These are phyloP conservation scores for Aspergillus sp. DNA, from an alignment of 2,329 filamentous ascomycete species.

Conservation along the genomic window DNA sequence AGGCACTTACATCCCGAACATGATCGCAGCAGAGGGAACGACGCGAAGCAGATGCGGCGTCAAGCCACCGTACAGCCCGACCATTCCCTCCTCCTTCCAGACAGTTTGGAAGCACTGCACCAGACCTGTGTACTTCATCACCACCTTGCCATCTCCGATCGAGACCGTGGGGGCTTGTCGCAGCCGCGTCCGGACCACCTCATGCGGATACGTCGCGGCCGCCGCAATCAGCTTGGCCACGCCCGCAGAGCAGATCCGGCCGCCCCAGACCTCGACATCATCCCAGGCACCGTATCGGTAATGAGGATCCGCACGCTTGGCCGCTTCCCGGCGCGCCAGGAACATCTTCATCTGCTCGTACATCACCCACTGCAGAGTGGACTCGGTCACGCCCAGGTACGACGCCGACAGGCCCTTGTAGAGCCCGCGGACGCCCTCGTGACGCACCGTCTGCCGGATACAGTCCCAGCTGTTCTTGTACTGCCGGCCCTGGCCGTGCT, in stretches of 20 bases:
- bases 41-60: slow-evolving; percentile 35
- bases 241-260: slow-evolving; percentile 63
- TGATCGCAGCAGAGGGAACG: slow-evolving; percentile 37
- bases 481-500: slow-evolving; percentile 26
- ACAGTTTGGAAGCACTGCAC: slow-evolving; percentile 34
- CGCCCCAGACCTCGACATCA: slow-evolving; percentile 21
- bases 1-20: slow-evolving; percentile 38
- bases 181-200: slow-evolving; percentile 36
- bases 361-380: slow-evolving; percentile 34
- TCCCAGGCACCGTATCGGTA: slow-evolving; percentile 70
- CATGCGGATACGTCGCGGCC: slow-evolving; percentile 35
- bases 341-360: slow-evolving; percentile 36
- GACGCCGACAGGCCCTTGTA: slow-evolving; percentile 86
- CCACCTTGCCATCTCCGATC: slow-evolving; percentile 19
- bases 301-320: slow-evolving; percentile 47
- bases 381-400: slow-evolving; percentile 37
- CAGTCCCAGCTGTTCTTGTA: slow-evolving; percentile 66
- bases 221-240: slow-evolving; percentile 34
- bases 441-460: slow-evolving; percentile 68
- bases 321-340: slow-evolving; percentile 16
- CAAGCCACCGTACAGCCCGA: slow-evolving; percentile 34
- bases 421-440: slow-evolving; percentile 82
- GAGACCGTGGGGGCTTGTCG: slow-evolving; percentile 33
- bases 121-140: slow-evolving; percentile 34
- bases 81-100: slow-evolving; percentile 35